Conservation (phyloP, 2,329 filamentous ascomycete genomes). For the Talaromyces marneffei region DNA sequence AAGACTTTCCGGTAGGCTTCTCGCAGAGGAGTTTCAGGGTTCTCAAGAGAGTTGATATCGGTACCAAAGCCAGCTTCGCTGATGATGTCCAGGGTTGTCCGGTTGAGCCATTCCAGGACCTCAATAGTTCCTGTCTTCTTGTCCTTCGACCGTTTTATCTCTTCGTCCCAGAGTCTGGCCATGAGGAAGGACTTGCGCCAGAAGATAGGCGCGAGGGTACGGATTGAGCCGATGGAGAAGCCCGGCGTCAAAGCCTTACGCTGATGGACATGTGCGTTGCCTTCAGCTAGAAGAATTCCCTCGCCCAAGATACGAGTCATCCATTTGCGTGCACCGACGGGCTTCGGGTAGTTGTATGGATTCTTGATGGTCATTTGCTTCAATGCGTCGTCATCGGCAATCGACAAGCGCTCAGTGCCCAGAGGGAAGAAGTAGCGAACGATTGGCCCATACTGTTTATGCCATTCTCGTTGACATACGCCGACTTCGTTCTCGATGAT, state of each 20-base stretch:
- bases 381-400: constrained; percentile 42
- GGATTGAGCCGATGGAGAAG: constrained; percentile 37
- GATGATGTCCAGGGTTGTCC: constrained; percentile 43
- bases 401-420: constrained; percentile 40
- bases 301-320: constrained; percentile 43
- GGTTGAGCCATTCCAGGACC: constrained; percentile 41
- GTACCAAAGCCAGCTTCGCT: constrained; percentile 39
- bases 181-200: constrained; percentile 39
- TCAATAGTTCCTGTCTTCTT: constrained; percentile 31
- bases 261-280: constrained; percentile 39
- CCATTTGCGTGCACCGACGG: constrained; percentile 35
- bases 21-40: constrained; percentile 34
- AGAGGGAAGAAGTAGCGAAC: constrained; percentile 46
- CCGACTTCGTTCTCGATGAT: constrained; percentile 41
- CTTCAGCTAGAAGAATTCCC: constrained; percentile 41
- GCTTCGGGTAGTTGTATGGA: constrained; percentile 39
- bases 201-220: constrained; percentile 35
- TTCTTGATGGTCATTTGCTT: constrained; percentile 43
- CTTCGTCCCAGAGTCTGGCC: constrained; percentile 40
- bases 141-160: constrained; percentile 25
- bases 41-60: constrained; percentile 36
- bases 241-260: constrained; percentile 37
- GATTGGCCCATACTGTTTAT: constrained; percentile 37
- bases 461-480: constrained; percentile 40
- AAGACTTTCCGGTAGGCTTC: constrained; percentile 42